phyloP scores from a whole-genome alignment of 306 rosid species.

The Corylus heterophylla region DNA sequence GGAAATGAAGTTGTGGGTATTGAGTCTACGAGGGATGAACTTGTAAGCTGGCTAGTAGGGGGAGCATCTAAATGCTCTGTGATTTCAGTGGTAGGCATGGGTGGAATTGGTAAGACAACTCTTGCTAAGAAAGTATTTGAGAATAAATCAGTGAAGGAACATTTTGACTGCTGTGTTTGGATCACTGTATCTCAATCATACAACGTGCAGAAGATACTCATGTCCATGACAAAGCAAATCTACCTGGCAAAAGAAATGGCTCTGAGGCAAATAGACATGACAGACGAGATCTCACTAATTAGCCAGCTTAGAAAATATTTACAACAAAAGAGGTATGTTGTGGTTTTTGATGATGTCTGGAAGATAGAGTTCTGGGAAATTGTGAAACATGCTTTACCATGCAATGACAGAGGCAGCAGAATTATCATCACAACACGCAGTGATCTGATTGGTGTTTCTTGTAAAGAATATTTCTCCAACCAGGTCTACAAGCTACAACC shows the following conservation, averaged over 20 bases:
- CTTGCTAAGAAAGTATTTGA: conserved; percentile 1
- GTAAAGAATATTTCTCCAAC: not conserved
- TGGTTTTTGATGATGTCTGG: conserved; percentile 3
- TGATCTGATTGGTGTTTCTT: not conserved
- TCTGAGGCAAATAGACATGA: not conserved
- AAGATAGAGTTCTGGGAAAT: not conserved
- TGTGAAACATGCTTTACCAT: conserved; percentile 3
- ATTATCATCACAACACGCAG: not conserved
- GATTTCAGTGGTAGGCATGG: conserved; percentile 1
- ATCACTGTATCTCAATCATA: conserved; percentile 4
- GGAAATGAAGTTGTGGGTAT: not conserved
- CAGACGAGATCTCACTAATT: not conserved
- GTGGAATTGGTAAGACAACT: not conserved
- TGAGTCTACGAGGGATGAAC: not conserved
- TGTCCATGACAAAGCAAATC: not conserved
- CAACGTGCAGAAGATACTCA: not conserved
- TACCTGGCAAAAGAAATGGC: not conserved
- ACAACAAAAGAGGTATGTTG: conserved; percentile 2
- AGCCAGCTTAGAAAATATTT: not conserved
- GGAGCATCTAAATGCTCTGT: not conserved
- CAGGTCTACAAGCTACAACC: not conserved
- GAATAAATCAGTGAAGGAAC: not conserved
- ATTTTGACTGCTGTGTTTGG: conserved; percentile 1
- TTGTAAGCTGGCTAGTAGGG: not conserved
- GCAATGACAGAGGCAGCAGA: not conserved